These are phyloP conservation scores for Coemansia sp. DNA, from an alignment of 192 early-diverging fungal species.

Conservation along the genomic window DNA sequence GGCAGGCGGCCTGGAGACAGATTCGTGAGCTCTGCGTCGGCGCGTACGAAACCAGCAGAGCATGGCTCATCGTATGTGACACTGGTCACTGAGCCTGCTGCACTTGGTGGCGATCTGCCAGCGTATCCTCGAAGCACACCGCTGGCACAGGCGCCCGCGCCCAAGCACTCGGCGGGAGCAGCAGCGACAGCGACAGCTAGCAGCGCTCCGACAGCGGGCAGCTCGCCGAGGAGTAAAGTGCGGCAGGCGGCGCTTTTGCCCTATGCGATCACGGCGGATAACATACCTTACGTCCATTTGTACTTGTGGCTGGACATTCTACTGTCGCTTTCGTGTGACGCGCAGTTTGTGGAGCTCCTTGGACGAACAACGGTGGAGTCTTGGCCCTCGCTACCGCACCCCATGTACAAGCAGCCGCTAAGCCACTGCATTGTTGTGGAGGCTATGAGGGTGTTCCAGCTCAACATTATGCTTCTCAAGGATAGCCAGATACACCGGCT, in stretches of 20 bases:
- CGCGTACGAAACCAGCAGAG: background rate
- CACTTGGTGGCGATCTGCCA: background rate
- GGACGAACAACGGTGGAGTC: slow-evolving; percentile 40
- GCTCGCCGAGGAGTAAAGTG: slow-evolving; percentile 12
- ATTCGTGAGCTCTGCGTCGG: background rate
- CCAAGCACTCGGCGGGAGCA: background rate
- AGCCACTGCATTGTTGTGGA: slow-evolving; percentile 38
- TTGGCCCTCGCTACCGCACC: slow-evolving; percentile 30
- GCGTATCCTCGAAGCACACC: background rate
- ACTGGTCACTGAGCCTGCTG: background rate
- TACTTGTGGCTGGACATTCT: slow-evolving; percentile 40
- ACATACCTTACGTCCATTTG: slow-evolving; percentile 36
- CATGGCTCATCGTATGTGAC: background rate
- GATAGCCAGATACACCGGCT: slow-evolving; percentile 42
- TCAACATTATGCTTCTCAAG: slow-evolving; percentile 42
- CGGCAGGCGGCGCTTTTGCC: slow-evolving; percentile 26
- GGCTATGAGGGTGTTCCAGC: slow-evolving; percentile 43
- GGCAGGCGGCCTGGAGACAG: background rate
- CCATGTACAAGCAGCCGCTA: slow-evolving; percentile 39
- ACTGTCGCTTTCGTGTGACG: slow-evolving; percentile 23
- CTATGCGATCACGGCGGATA: slow-evolving; percentile 21
- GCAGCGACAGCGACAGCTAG: background rate
- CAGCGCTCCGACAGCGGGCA: background rate
- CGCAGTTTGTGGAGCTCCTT: slow-evolving; percentile 44
- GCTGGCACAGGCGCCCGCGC: background rate